These are phyloP conservation scores for Exserohilum rostratum DNA, from an alignment of 2,329 filamentous ascomycete species.

Conservation along the genomic window DNA sequence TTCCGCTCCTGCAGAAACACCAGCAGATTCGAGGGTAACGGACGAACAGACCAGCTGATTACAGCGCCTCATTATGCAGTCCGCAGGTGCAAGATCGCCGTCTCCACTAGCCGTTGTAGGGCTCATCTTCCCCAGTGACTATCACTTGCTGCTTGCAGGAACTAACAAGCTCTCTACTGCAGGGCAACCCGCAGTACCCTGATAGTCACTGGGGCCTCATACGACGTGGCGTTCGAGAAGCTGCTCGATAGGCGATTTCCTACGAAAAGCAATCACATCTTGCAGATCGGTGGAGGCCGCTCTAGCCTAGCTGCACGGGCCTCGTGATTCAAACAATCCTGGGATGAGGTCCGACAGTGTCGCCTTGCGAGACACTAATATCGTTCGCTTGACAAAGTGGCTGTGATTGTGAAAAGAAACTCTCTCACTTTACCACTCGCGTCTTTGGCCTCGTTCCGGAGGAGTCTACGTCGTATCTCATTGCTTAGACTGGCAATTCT, in stretches of 20 bases:
- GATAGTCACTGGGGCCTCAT: neutral
- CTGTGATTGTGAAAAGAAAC: neutral
- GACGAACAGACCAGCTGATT: conserved; percentile 1
- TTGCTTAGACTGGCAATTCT: no score
- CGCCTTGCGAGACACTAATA: neutral
- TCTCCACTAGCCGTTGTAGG: neutral
- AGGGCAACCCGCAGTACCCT: conserved; percentile 7
- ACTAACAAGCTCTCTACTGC: conserved; percentile 3
- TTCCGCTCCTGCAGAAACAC: neutral
- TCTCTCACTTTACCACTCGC: neutral
- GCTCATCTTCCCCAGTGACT: neutral
- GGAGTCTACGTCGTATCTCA: no score
- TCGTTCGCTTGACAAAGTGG: neutral
- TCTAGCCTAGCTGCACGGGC: conserved; percentile 1
- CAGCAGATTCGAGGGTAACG: neutral
- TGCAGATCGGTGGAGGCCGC: neutral
- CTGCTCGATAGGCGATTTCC: conserved; percentile 3
- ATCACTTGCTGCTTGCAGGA: neutral
- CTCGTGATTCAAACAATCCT: neutral
- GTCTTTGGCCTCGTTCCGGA: neutral
- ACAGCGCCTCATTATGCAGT: neutral
- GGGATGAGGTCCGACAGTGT: neutral
- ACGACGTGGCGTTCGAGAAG: conserved; percentile 7
- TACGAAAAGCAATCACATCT: conserved; percentile 5
- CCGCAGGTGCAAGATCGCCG: conserved; percentile 1